These are phyloP conservation scores for Lichtheimia hyalospora DNA, from an alignment of 371 early-diverging fungal genomes.

Conservation along the genomic window DNA sequence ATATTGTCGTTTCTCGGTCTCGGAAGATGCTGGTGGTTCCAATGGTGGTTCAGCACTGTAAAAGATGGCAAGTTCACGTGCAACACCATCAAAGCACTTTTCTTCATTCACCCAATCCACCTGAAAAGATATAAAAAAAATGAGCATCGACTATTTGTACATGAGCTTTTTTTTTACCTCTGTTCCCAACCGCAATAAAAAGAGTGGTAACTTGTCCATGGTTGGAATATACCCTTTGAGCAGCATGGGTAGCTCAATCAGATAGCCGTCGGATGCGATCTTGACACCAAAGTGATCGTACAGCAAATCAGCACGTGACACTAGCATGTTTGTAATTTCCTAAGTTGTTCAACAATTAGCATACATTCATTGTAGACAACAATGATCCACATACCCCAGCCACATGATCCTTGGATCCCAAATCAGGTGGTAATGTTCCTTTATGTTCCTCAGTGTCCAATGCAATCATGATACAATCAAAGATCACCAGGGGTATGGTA, in stretches of 20 bases:
- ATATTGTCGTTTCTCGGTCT: constrained; percentile 13
- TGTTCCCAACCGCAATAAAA: constrained; percentile 75
- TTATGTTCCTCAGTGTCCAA: constrained; percentile 55
- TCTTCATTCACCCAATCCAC: constrained; percentile 86
- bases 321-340: constrained; percentile 57
- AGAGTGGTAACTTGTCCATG: constrained; percentile 81
- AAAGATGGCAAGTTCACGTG: constrained; percentile 74
- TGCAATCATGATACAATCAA: constrained; percentile 66
- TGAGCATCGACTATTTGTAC: no score
- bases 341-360: constrained; percentile 3
- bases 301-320: constrained; percentile 75
- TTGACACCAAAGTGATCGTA: constrained; percentile 81
- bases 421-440: constrained; percentile 42
- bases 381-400: constrained; percentile 45
- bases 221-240: constrained; percentile 78
- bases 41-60: constrained; percentile 76
- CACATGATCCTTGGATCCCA: constrained; percentile 54
- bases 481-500: constrained; percentile 61
- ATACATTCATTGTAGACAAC: no score
- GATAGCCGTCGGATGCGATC: constrained; percentile 60
- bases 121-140: constrained; percentile 37
- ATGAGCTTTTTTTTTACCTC: constrained; percentile 61
- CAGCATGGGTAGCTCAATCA: constrained; percentile 77
- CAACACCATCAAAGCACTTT: constrained; percentile 72
- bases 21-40: constrained; percentile 8